Evolutionary conservation across 768 basidiomycete genomes (phyloP).

Genomic region (Lanmaoa pseudosensibilis): DNA sequence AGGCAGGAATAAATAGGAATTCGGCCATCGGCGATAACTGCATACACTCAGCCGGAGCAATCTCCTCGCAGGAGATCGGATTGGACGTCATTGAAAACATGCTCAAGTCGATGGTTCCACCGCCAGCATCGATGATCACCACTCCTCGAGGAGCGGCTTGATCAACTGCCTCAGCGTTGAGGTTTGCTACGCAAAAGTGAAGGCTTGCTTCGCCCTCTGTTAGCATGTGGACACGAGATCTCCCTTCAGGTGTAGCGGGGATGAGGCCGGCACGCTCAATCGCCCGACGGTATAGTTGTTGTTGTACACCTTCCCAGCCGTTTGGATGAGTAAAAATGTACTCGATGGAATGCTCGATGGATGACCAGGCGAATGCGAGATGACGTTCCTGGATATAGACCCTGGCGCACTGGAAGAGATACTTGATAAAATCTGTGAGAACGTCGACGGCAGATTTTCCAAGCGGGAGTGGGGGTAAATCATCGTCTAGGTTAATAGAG

Average conservation of each 20-base stretch:
- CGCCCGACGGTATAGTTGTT: slow-evolving; percentile 50
- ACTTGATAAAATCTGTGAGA: slow-evolving; percentile 45
- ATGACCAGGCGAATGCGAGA: slow-evolving; percentile 42
- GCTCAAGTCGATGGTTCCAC: slow-evolving; percentile 42
- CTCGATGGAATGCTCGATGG: slow-evolving; percentile 42
- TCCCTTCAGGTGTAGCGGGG: slow-evolving; percentile 35
- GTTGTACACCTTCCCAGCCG: slow-evolving; percentile 61
- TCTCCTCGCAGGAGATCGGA: slow-evolving; percentile 37
- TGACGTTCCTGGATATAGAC: slow-evolving; percentile 47
- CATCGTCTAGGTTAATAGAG: slow-evolving; percentile 20
- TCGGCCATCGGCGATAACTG: background rate
- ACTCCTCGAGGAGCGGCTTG: too few species aligned
- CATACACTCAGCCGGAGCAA: slow-evolving; percentile 35
- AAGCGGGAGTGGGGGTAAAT: slow-evolving; percentile 37
- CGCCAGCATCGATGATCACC: slow-evolving; percentile 51
- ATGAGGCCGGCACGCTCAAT: slow-evolving; percentile 52
- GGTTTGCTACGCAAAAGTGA: too few species aligned
- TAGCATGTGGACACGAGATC: slow-evolving; percentile 46
- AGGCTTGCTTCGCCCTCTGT: slow-evolving; percentile 63
- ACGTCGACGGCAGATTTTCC: slow-evolving; percentile 37
- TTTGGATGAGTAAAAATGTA: slow-evolving; percentile 61
- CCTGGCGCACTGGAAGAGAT: slow-evolving; percentile 43
- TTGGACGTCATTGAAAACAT: slow-evolving; percentile 36
- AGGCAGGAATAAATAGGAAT: background rate
- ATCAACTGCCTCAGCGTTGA: too few species aligned